Conservation (phyloP, 371 early-diverging fungal species). For the Mucor circinelloides region DNA sequence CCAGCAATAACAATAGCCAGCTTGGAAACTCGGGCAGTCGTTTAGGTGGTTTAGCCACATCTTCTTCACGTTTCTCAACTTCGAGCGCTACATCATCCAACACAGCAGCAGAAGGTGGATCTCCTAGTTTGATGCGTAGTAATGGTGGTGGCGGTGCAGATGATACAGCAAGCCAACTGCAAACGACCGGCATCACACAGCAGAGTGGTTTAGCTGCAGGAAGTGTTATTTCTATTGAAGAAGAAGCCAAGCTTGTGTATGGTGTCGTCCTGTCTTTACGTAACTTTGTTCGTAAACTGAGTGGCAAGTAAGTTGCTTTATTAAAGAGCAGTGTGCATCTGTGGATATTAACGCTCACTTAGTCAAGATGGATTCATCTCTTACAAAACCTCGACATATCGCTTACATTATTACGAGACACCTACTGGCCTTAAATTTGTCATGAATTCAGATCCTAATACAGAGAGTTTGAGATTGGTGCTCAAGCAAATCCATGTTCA, state of each 20-base stretch:
- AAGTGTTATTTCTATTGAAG: slow-evolving; percentile 73
- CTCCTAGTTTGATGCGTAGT: slow-evolving; percentile 19
- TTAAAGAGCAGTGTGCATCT: neutral
- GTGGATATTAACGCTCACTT: neutral
- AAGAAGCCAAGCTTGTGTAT: slow-evolving; percentile 93
- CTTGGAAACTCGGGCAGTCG: slow-evolving; percentile 35
- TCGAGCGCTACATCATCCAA: slow-evolving; percentile 42
- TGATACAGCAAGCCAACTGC: slow-evolving; percentile 21
- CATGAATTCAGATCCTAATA: slow-evolving; percentile 79
- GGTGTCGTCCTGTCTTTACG: slow-evolving; percentile 88
- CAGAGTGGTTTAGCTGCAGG: slow-evolving; percentile 52
- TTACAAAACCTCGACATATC: slow-evolving; percentile 83
- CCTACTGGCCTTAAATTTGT: slow-evolving; percentile 88
- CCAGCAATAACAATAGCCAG: slow-evolving; percentile 29
- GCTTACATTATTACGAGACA: slow-evolving; percentile 89
- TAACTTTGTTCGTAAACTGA: slow-evolving; percentile 85
- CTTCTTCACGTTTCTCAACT: slow-evolving; percentile 39
- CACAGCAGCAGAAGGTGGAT: slow-evolving; percentile 11
- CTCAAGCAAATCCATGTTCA: slow-evolving; percentile 83
- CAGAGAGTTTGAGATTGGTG: slow-evolving; percentile 65
- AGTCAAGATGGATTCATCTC: slow-evolving; percentile 78
- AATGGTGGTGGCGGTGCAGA: slow-evolving; percentile 3
- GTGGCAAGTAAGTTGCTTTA: slow-evolving; percentile 36
- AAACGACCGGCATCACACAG: slow-evolving; percentile 26
- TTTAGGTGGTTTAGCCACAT: slow-evolving; percentile 28